Evolutionary conservation across 257 asterid genomes (phyloP), one percentile per base, ranked within the genome.

Genomic region (Ophiorrhiza pumila): DNA sequence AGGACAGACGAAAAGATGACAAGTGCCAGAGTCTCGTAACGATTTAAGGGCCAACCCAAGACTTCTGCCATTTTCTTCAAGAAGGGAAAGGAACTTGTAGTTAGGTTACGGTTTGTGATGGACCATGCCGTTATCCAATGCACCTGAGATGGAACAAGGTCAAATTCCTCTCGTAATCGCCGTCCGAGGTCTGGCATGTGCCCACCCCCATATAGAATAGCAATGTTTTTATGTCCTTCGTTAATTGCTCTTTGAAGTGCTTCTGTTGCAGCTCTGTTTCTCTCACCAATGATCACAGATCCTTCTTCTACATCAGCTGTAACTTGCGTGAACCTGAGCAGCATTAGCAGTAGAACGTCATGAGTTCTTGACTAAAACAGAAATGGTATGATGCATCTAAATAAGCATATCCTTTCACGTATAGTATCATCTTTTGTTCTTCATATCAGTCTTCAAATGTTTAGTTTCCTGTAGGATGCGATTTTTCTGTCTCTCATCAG

Each of bases 161-260:
- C 90, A 25, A 91, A 94, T 74, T 94, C 99, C 75, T 84, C 90
- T 5, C 88, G 77, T 37, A 95, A 76, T 27, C 97, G 86, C 13
- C 98, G 85, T 53, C 98, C 96, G 82, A 95, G 83, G 72, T 95
- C 99, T 2, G 98, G 99, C 99, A 95, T 95, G 88, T 95, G 99
- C 7, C 99, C 99, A 0, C 97, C 97, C 10, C 98, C 99, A 7
- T 92, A 95, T 22, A 92, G 84, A 61, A 94, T 87, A n/a, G 96
- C 98, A 45, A 94, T 90, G 86, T 87, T 94, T 20, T 85, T 90
- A 68, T 86, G 87, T 41, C 99, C 98, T 35, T 76, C 84, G 12
- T 80, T 72, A 0, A 92, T 82, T 70, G 97, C 96, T 75, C 79
- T 82, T 41, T 72, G 78, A 39, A 92, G 90, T 14, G 97, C 96